Evolutionary conservation across 2,329 filamentous ascomycete genomes (phyloP), one percentile per base, ranked within the genome.

Genomic region (Scleromitrula shiraiana): DNA sequence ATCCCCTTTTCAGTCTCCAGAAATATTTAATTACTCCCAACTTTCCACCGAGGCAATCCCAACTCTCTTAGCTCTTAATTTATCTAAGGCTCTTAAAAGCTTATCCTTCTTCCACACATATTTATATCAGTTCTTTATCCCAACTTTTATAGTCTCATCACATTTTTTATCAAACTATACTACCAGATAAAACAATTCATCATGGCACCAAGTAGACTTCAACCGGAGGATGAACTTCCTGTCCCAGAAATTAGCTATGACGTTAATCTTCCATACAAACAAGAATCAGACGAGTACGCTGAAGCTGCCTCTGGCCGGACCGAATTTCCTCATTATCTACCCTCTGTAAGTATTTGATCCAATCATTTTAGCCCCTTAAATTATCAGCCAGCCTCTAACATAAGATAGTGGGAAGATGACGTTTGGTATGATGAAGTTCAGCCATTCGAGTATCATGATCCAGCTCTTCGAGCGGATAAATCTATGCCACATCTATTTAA

Each of bases 401-500:
- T 14, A 15, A 41, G 8, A 10, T 32, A 47, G 36, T 73, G 70
- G 70, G 70, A 73, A 48, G 64, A 66, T 30, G 56, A 53, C 5
- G 53, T 70, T 24, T 73, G 68, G 67, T 71, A 70, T 50, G 67
- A 70, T 38, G 68, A 69, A 27, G 63, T 72, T 17, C 65, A 64
- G 12, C 59, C 62, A 30, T 72, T 72, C 57, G 62, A 69, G 24
- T 73, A 69, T 52, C 50, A 65, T 29, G 70, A 73, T 56, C 70
- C 70, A 46, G 70, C 70, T 4, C 61, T 72, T 33, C 68, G 70
- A 50, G 84, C 84, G 33, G 73, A 85, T 63, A 77, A 77, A 57
- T 71, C 72, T 6, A 83, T 83, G 67, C 80, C 73, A 51, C 70
- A 73, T 9, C 69, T 85, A 1, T 59, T 85, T 8, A 70, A 71